These are phyloP conservation scores for Calocybe indica DNA, from an alignment of 768 basidiomycete genomes.

Conservation along the genomic window DNA sequence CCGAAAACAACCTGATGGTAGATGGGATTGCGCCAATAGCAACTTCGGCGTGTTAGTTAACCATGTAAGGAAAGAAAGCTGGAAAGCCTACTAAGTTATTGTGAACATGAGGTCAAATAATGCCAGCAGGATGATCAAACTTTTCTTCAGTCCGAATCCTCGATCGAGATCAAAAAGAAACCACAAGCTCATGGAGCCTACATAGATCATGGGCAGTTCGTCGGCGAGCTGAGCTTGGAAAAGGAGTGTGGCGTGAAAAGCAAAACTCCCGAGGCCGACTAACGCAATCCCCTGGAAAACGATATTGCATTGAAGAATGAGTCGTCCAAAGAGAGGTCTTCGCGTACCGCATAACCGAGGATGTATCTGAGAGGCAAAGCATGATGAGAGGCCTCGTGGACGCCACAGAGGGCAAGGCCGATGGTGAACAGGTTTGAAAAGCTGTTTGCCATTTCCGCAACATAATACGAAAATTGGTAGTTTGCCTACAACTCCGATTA, in stretches of 20 bases:
- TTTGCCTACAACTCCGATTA: constrained; percentile 45
- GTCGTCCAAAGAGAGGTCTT: background rate
- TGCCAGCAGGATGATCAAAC: constrained; percentile 30
- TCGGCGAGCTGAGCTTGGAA: constrained; percentile 78
- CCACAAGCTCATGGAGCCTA: constrained; percentile 54
- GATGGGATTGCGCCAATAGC: constrained; percentile 64
- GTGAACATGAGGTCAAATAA: constrained; percentile 59
- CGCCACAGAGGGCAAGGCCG: constrained; percentile 43
- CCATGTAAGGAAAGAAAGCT: constrained; percentile 1
- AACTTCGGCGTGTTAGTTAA: constrained; percentile 29
- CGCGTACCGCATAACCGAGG: constrained; percentile 33
- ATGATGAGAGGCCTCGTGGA: constrained; percentile 25
- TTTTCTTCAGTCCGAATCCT: constrained; percentile 38
- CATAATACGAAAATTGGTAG: constrained; percentile 71
- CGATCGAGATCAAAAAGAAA: constrained; percentile 53
- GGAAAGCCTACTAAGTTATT: constrained; percentile 60
- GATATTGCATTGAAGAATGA: background rate
- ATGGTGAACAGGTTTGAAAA: constrained; percentile 67
- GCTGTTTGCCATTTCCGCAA: constrained; percentile 75
- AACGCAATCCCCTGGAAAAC: constrained; percentile 53
- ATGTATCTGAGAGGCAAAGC: constrained; percentile 36
- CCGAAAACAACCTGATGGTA: constrained; percentile 80
- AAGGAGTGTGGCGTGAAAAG: constrained; percentile 72
- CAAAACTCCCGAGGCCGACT: constrained; percentile 72
- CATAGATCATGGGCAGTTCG: constrained; percentile 80